Evolutionary conservation across 2,329 filamentous ascomycete species (phyloP), one percentile per base, ranked within the genome.

Genomic region (Tolypocladium tropicale): DNA sequence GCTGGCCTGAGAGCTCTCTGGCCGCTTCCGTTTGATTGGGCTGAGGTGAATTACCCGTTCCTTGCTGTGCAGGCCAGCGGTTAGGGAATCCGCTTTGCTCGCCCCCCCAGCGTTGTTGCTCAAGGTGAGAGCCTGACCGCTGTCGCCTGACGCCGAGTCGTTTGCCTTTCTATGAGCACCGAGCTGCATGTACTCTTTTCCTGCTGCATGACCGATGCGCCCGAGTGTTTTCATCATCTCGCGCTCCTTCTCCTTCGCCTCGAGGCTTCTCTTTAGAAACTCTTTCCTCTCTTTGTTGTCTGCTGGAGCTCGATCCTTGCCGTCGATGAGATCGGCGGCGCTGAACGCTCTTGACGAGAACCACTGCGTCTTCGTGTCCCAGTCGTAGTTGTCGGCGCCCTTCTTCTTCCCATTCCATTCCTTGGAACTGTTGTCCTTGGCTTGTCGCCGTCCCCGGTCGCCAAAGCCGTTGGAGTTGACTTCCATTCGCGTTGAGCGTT

Each of bases 191-290:
- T 92, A 92, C 58, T 90, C 86, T 51, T 77, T 81, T 2, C 88
- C 88, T 0, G 86, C 79, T 6, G 85, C 85, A 52, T 75, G 79
- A 11, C 87, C 87, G 57, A 84, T 74, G 53, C 80, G 74, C 11
- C 82, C 82, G 2, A 94, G 76, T 61, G 82, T 83, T 66, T 82
- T 83, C 60, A 85, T 86, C 52, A 94, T 79, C 28, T 89, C 85
- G 23, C 83, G 77, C 68, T 93, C 89, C 65, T 82, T 86, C 68
- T 92, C 87, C 62, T 83, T 80, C 16, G 80, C 81, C 6, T 83
- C 80, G 6, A 91, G 73, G 4, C 80, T 79, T 56, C 84, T 79
- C 59, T 83, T 85, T 61, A 89, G 71, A 21, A 81, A 80, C 60
- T 91, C 88, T 53, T 84, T 81, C 57, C 81, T 79, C 62, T 84